These are phyloP conservation scores for Suillus americanus DNA, from an alignment of 768 basidiomycete genomes.

Conservation along the genomic window DNA sequence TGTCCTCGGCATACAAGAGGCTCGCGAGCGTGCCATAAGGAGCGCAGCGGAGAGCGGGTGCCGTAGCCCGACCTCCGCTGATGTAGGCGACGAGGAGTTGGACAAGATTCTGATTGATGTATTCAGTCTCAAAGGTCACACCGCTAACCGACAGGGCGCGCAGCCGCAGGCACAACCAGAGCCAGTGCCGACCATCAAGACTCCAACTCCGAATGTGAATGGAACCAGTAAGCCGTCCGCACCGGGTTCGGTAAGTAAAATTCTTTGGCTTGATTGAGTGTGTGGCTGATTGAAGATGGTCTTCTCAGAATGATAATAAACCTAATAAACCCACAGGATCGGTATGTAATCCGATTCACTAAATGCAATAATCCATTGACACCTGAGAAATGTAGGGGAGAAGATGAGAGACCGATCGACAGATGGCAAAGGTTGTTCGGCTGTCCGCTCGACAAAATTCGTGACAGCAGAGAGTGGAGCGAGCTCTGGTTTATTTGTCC, in stretches of 20 bases:
- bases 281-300: not conserved
- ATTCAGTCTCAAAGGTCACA: constrained; percentile 24
- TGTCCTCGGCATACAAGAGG: constrained; percentile 48
- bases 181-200: not conserved
- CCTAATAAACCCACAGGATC: no score
- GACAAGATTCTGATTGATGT: constrained; percentile 29
- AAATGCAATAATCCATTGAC: not conserved
- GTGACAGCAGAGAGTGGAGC: not conserved
- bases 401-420: not conserved
- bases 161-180: not conserved
- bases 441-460: not conserved
- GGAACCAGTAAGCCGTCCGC: not conserved
- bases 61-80: constrained; percentile 28
- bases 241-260: not conserved
- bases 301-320: not conserved
- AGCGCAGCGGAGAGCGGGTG: constrained; percentile 32
- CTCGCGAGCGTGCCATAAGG: constrained; percentile 46
- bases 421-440: not conserved
- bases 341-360: not conserved
- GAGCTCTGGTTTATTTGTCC: not conserved
- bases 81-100: constrained; percentile 27
- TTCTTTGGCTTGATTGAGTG: no score
- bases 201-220: not conserved
- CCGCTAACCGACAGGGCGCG: not conserved
- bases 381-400: not conserved